Evolutionary conservation across 768 basidiomycete species (phyloP).

Genomic region (Gloeopeniophorella convolvens): DNA sequence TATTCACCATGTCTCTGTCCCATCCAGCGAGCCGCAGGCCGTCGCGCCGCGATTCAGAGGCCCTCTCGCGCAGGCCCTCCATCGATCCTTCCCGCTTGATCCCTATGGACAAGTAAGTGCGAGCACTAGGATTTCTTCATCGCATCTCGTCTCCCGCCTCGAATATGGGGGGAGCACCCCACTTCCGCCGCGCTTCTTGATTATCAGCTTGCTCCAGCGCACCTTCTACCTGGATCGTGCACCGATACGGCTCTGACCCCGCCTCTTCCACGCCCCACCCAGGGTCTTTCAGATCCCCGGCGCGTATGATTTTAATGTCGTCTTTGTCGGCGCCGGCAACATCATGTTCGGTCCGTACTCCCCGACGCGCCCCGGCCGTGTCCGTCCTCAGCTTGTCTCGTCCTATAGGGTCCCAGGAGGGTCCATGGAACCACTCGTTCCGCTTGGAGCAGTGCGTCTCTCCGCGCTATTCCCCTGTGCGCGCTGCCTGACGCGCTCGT

Average conservation of each 20-base stretch:
- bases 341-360: slow-evolving; percentile 86
- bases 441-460: slow-evolving; percentile 74
- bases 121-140: neutral
- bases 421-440: slow-evolving; percentile 92
- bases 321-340: slow-evolving; percentile 94
- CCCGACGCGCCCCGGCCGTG: slow-evolving; percentile 2
- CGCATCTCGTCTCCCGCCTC: neutral
- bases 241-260: slow-evolving; percentile 20
- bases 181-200: neutral
- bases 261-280: neutral
- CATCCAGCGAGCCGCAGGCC: slow-evolving; percentile 36
- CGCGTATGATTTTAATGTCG: slow-evolving; percentile 80
- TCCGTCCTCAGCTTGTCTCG: slow-evolving; percentile 4
- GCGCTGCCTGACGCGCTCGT: slow-evolving; percentile 11
- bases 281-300: slow-evolving; percentile 50
- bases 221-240: slow-evolving; percentile 15
- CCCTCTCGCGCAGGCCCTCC: slow-evolving; percentile 57
- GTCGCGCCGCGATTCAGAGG: slow-evolving; percentile 39
- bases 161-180: neutral
- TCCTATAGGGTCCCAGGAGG: slow-evolving; percentile 68
- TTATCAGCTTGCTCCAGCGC: slow-evolving; percentile 10
- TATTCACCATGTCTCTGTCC: slow-evolving; percentile 31
- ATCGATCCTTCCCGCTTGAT: slow-evolving; percentile 73
- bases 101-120: slow-evolving; percentile 67
- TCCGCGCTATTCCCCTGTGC: neutral